Evolutionary conservation across 2,329 filamentous ascomycete genomes (phyloP), one percentile per base, ranked within the genome.

Genomic region (Penicillium sp.): DNA sequence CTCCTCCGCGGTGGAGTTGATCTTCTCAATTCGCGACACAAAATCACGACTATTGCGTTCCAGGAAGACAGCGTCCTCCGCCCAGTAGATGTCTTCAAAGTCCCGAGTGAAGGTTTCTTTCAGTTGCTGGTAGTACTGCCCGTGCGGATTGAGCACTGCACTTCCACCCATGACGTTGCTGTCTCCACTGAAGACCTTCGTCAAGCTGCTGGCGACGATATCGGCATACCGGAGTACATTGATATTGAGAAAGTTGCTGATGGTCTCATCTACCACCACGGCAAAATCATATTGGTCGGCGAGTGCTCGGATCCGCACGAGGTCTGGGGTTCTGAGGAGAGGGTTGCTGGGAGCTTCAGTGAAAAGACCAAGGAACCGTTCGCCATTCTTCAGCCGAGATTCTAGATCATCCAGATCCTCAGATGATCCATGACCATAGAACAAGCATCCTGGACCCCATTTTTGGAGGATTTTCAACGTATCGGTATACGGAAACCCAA

Each of bases 111-210:
- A 80, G n/a, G 77, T 75, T 4, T 73, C 64, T 64, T 89, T 91
- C n/a, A 98, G 69, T 0, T 70, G 58, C 2, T 66, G 45, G 66
- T 95, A 95, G 69, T 85, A 86, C 37, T 72, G 80, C n/a, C 83
- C 75, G 46, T 83, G 79, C 0, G 82, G 80, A 52, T 85, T 85
- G 42, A 85, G 69, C 13, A 85, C 76, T 11, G 76, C 73, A 55
- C 79, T 86, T 46, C 93, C 93, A 48, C 90, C 93, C 91, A 97
- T 97, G 56, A 98, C 93, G 67, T 98, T 97, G 67, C 88, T 93
- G 69, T 96, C 93, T 41, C 93, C 93, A 46, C 89, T 95, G 72
- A 98, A 98, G 44, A 97, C 86, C 69, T 98, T 98, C 40, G 93
- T 97, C 49, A 98, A 75, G 65, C 88, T 95, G 74, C 88, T 95